Evolutionary conservation across 495 filamentous ascomycete species (phyloP), one percentile per base, ranked within the genome.

Genomic region (Aspergillus indologenus): DNA sequence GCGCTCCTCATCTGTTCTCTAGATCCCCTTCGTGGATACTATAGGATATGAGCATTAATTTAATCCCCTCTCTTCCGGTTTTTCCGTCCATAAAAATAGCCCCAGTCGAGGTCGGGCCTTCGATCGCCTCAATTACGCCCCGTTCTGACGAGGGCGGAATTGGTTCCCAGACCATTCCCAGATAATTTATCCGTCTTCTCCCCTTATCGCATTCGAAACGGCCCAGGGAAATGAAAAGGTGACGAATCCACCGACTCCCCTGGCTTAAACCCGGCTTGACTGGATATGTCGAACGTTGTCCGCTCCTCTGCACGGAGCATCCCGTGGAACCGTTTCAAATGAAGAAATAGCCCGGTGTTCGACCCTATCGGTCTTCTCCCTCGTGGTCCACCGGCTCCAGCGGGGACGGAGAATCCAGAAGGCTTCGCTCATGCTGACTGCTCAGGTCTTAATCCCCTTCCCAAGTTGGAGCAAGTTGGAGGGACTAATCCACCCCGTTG

Each of bases 151-250:
- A 40, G 12, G 34, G 34, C 34, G 34, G 34, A 40, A 14, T 40
- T 14, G 34, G 26, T 29, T 9, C 26, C 26, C 4, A 29, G 26
- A 29, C 26, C n/a, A n/a, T n/a, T 29, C 9, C 26, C 26, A 9
- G 26, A 2, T 11, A 40, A 40, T 40, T 40, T 40, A 8, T 40
- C 34, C 34, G 34, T 4, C 34, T 11, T 29, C 11, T 29, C 48
- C 48, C 23, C 23, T 51, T 29, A 51, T 51, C 48, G 24, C 31
- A 51, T 51, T n/a, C 48, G 48, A 51, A 51, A 51, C 48, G 48
- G 48, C 18, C 48, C 48, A 31, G 48, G 48, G 48, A 51, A 29
- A 51, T 51, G 21, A 51, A 11, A 14, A 24, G 24, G 48, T 51
- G 48, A 51, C 48, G 48, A 51, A 51, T 51, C 48, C 48, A 51